A percentile compares a stretch with the other conserved stretches of the same genome.
Conservation (phyloP, 768 basidiomycete species). For the Termitomyces sp. region DNA sequence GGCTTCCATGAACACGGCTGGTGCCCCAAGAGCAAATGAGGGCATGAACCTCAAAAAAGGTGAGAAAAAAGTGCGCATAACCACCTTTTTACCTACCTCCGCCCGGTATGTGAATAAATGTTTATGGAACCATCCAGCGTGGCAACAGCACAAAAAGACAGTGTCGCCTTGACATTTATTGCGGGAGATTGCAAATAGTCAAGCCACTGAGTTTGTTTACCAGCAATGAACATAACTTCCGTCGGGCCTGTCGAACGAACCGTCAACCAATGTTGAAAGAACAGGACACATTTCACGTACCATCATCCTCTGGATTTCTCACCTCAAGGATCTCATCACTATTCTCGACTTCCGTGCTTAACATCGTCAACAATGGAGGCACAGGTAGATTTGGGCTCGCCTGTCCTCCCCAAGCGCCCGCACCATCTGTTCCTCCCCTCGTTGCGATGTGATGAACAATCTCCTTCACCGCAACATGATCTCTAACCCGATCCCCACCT, state of each 20-base stretch:
- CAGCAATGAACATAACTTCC: conserved; percentile 61
- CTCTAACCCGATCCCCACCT: conserved; percentile 60
- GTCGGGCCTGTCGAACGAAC: conserved; percentile 38
- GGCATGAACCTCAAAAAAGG: conserved; percentile 60
- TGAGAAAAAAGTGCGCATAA: background rate
- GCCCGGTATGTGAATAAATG: conserved; percentile 80
- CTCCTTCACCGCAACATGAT: conserved; percentile 47
- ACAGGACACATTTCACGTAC: conserved; percentile 29
- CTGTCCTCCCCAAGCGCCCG: conserved; percentile 16
- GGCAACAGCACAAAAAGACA: conserved; percentile 67
- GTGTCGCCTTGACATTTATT: conserved; percentile 60
- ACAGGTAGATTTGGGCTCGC: conserved; percentile 39
- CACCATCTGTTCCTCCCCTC: conserved; percentile 8
- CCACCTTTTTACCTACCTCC: conserved; percentile 48
- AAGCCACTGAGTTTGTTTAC: conserved; percentile 78
- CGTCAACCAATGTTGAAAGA: background rate
- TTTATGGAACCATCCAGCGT: conserved; percentile 76
- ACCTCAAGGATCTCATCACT: conserved; percentile 70
- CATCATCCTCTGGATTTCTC: conserved; percentile 65
- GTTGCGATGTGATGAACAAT: conserved; percentile 24
- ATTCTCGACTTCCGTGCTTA: conserved; percentile 59
- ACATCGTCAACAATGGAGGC: conserved; percentile 54
- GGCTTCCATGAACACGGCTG: conserved; percentile 64
- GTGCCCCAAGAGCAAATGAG: conserved; percentile 64
- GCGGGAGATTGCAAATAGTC: conserved; percentile 80